Evolutionary conservation across 176 grass and related monocot species (phyloP), one percentile per base, ranked within the genome.

Genomic region (Metroxylon sagu): DNA sequence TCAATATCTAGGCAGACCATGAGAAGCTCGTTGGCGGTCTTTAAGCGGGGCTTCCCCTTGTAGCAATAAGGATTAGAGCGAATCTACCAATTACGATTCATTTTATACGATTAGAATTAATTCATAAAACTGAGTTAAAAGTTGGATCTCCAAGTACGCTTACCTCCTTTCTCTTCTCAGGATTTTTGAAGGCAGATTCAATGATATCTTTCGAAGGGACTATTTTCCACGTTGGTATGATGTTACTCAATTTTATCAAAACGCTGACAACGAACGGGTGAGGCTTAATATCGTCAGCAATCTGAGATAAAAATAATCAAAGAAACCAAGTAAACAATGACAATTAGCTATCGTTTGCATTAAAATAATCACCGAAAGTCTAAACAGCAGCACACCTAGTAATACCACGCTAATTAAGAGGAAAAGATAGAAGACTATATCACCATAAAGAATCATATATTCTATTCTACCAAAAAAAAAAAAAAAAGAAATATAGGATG

Each of bases 241-340:
- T 52, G 56, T 61, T 76, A 19, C 71, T 62, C 35, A 96, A 62
- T 19, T 72, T 74, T 18, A 52, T 59, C 79, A 94, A 27, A 62
- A 82, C 52, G 54, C 67, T 60, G 12, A 84, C 53, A n/a, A 87
- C 67, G 0, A 94, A 8, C 1, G 80, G 84, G 58, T 63, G 63
- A 25, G 89, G 89, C 67, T 78, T 88, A 74, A 94, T 75, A 1
- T 84, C 71, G 6, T 94, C 80, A 29, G 79, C 65, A 64, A 94
- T 94, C 89, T 88, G 53, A 43, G 10, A 12, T 43, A 43, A 43
- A 43, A 39, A 43, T 43, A 43, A 43, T 43, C 8, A 12, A 43
- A 12, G 10, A 1, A 43, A 43, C 35, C 35, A 43, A 14, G 12
- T 3, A 43, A 43, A 43, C 35, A 12, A 43, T 43, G 2, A 6